These are phyloP conservation scores for Dictyostelium purpureum DNA, from an alignment of 78 protist genomes.

Conservation along the genomic window DNA sequence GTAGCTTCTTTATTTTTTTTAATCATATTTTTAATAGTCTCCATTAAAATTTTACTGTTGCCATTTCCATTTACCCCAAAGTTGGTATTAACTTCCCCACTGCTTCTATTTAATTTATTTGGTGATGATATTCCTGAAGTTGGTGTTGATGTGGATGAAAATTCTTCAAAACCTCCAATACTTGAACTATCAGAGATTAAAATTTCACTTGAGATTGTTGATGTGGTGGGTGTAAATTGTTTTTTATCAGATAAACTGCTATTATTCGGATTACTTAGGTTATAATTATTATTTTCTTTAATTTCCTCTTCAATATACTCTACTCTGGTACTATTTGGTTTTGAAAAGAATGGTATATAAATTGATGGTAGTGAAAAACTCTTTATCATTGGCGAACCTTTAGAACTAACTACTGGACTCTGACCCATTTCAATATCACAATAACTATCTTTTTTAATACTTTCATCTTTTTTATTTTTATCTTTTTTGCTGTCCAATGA, in stretches of 20 bases:
- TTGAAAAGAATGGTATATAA: neutral
- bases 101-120: neutral
- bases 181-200: too few relatives aligned
- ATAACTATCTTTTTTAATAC: neutral
- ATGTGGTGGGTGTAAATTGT: too few relatives aligned
- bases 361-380: conserved; percentile 34
- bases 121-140: neutral
- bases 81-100: neutral
- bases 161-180: too few relatives aligned
- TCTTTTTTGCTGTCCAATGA: neutral
- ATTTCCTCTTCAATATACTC: too few relatives aligned
- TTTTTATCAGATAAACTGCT: too few relatives aligned
- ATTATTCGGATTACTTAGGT: neutral
- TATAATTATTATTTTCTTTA: neutral
- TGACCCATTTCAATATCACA: neutral
- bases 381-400: conserved; percentile 3
- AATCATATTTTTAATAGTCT: neutral
- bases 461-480: neutral
- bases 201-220: too few relatives aligned
- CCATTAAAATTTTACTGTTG: neutral
- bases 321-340: neutral
- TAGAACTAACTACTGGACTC: neutral
- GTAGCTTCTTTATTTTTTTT: conserved; percentile 35
- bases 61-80: neutral
- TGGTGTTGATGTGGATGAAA: neutral